Evolutionary conservation across 2,329 filamentous ascomycete species (phyloP), one percentile per base, ranked within the genome.

Genomic region (Mycosphaerella sp.): DNA sequence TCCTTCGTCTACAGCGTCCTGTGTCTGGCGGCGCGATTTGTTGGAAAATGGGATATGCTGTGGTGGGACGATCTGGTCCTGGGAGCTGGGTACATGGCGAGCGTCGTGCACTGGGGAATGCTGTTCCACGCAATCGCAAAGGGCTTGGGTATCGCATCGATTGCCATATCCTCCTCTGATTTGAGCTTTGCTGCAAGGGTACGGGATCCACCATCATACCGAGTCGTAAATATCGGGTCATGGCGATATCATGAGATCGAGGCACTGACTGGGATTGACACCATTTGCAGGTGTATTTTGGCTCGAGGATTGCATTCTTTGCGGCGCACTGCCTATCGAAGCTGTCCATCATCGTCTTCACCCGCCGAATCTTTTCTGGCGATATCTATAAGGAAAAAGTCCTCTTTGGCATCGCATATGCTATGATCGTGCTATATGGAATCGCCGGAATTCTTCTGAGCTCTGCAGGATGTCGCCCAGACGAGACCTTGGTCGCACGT

Each of bases 41-140:
- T 48, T 3, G 54, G 51, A 4, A 62, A 62, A 57, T 60, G 60
- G 60, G 60, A 52, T 12, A 42, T 62, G 29, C 48, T 62, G 17
- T 62, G 60, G 60, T 60, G 47, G 45, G 60, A 62, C 50, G 60
- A 62, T 46, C 17, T 56, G 4, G 48, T 59, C n/a, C 51, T 62
- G 26, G 45, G 51, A 41, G 41, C 26, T 9, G 55, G 51, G 17
- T 61, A 61, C 46, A 11, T 57, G 39, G 43, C 48, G n/a, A 57
- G 52, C 10, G 26, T 58, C 9, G 53, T 57, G 9, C 57, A 59
- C 41, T 61, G 57, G 57, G 57, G 55, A 44, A 36, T 59, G 23
- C 48, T 59, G 12, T 61, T 59, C 32, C 48, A 47, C 2, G 47
- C 55, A 2, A 31, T 61, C 4, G 36, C 41, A 10, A 23, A 54